Evolutionary conservation across 441 rosid genomes (phyloP).

Genomic region (Breynia disticha): DNA sequence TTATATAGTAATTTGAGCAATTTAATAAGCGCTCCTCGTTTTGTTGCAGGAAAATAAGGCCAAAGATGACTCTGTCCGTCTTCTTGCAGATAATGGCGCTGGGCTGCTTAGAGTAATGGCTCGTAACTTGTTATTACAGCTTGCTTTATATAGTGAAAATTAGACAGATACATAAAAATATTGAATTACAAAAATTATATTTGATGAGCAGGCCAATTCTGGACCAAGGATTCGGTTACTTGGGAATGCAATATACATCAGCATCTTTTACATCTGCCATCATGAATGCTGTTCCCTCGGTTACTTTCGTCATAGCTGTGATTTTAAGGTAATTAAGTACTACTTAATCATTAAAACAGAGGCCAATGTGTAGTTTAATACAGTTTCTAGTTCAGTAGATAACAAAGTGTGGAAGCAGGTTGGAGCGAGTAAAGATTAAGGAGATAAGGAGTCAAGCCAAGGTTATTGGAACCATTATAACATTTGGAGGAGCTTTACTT

Average conservation of each 20-base stretch:
- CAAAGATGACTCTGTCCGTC: slow-evolving; percentile 54
- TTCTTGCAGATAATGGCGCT: slow-evolving; percentile 49
- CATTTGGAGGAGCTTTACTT: slow-evolving; percentile 50
- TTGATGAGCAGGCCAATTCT: slow-evolving; percentile 48
- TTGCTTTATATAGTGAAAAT: no score
- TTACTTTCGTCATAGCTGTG: slow-evolving; percentile 57
- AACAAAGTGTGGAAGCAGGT: slow-evolving; percentile 15
- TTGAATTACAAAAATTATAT: background rate
- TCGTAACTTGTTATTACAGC: no score
- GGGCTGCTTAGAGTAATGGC: slow-evolving; percentile 54
- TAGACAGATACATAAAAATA: background rate
- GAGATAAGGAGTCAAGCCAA: slow-evolving; percentile 47
- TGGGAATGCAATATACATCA: slow-evolving; percentile 67
- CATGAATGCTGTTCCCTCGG: slow-evolving; percentile 57
- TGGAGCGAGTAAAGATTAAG: slow-evolving; percentile 41
- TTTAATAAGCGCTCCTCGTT: no score
- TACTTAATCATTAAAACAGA: background rate
- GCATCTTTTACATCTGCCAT: slow-evolving; percentile 59
- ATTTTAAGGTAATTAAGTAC: slow-evolving; percentile 33
- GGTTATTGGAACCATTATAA: slow-evolving; percentile 46
- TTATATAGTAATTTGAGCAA: no score
- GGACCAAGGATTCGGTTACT: slow-evolving; percentile 54
- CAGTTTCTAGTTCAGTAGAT: background rate
- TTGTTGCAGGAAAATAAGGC: slow-evolving; percentile 53
- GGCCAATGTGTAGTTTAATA: no score